These are phyloP conservation scores for Endoconidiophora laricicola DNA, from an alignment of 2,329 filamentous ascomycete genomes.

Conservation along the genomic window DNA sequence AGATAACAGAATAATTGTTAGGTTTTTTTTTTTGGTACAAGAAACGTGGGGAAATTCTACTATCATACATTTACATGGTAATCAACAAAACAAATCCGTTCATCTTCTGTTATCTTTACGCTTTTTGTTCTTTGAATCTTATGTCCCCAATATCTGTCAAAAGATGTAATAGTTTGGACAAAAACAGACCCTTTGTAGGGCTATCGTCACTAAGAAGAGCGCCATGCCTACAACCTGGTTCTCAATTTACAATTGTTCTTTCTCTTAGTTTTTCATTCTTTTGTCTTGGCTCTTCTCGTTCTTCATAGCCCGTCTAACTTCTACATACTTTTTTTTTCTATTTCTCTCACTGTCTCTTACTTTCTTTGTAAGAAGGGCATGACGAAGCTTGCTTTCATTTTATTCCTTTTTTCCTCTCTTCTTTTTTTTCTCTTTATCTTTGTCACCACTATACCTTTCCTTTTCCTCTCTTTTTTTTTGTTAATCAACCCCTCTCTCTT, in stretches of 20 bases:
- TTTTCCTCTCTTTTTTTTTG: background rate
- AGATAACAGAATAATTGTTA: background rate
- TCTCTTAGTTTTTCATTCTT: slow-evolving; percentile 1
- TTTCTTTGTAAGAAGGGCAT: background rate
- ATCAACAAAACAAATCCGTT: too few species aligned
- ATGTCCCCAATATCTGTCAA: too few species aligned
- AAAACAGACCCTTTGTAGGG: background rate
- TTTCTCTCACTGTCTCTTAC: background rate
- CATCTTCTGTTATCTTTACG: too few species aligned
- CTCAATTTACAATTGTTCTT: background rate
- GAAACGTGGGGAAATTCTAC: too few species aligned
- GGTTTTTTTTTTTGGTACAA: background rate
- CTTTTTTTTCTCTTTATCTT: background rate
- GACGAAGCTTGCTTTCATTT: background rate
- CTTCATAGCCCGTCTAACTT: background rate
- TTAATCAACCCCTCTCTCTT: background rate
- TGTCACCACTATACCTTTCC: background rate
- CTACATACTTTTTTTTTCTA: background rate
- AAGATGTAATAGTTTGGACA: too few species aligned
- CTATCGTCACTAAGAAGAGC: too few species aligned
- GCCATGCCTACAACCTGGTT: background rate
- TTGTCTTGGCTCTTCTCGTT: background rate
- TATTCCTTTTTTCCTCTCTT: slow-evolving; percentile 1
- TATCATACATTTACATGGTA: too few species aligned
- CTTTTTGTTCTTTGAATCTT: too few species aligned